Conservation (phyloP, 305 asterid genomes). For the Stenogyne calaminthoides region DNA sequence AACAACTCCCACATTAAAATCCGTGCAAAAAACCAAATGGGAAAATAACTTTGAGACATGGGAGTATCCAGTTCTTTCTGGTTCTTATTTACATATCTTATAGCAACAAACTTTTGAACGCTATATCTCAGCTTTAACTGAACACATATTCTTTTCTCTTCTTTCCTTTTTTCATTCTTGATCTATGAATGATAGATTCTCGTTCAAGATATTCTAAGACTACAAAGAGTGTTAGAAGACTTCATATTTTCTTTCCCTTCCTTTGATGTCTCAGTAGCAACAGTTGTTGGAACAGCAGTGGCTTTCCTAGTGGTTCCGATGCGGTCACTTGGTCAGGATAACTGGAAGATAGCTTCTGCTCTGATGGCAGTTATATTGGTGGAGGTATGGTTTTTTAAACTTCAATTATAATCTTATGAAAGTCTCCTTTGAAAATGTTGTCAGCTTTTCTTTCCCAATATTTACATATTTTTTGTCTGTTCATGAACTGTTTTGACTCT, state of each 20-base stretch:
- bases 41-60: too few relatives aligned
- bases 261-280: conserved; percentile 62
- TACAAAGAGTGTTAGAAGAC: conserved; percentile 13
- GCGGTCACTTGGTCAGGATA: conserved; percentile 83
- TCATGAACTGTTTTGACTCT: neutral
- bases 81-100: neutral
- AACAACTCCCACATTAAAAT: too few relatives aligned
- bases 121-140: neutral
- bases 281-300: conserved; percentile 62
- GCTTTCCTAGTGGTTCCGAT: conserved; percentile 79
- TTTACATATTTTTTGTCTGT: neutral
- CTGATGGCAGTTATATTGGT: conserved; percentile 89
- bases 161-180: conserved; percentile 12
- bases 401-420: neutral
- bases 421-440: conserved; percentile 2
- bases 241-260: conserved; percentile 11
- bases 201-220: conserved; percentile 10
- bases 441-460: neutral
- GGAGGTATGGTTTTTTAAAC: conserved; percentile 56
- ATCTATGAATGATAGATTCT: conserved; percentile 15
- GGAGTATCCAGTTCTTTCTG: neutral
- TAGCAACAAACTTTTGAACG: neutral
- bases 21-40: too few relatives aligned
- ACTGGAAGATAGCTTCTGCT: conserved; percentile 87
- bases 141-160: neutral